Evolutionary conservation across 1,284 basidiomycete genomes (phyloP).

Genomic region (Mycosarcoma maydis): DNA sequence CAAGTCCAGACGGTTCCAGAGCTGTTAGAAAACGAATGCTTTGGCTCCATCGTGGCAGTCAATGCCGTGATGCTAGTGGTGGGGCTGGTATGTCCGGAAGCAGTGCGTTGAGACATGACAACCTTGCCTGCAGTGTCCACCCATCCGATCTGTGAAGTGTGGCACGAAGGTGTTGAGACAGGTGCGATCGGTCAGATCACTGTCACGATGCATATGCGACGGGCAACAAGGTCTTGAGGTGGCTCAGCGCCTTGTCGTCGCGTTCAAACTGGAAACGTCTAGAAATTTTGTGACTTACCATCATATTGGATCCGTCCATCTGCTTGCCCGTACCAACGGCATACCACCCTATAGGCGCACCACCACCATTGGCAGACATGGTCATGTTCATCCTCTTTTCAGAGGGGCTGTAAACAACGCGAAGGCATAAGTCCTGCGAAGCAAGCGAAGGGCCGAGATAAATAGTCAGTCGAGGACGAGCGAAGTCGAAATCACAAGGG

Average conservation of each 20-base stretch:
- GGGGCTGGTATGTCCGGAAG: slow-evolving; percentile 69
- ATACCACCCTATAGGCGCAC: slow-evolving; percentile 45
- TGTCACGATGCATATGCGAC: too few species aligned
- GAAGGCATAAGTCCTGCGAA: slow-evolving; percentile 40
- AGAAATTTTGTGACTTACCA: slow-evolving; percentile 46
- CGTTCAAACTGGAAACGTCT: too few species aligned
- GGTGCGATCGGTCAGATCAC: too few species aligned
- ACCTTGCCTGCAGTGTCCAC: slow-evolving; percentile 72
- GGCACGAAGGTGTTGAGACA: too few species aligned
- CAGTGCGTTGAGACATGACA: slow-evolving; percentile 75
- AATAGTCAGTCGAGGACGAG: background rate
- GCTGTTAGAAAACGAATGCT: slow-evolving; percentile 33
- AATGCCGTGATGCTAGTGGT: slow-evolving; percentile 66
- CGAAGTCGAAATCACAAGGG: too few species aligned
- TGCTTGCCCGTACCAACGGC: slow-evolving; percentile 37
- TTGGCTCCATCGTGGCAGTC: slow-evolving; percentile 25
- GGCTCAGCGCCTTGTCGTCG: too few species aligned
- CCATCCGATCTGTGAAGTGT: slow-evolving; percentile 72
- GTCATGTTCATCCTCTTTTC: slow-evolving; percentile 50
- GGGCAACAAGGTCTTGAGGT: too few species aligned
- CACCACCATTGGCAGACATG: slow-evolving; percentile 41
- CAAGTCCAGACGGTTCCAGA: slow-evolving; percentile 44
- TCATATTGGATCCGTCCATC: slow-evolving; percentile 56
- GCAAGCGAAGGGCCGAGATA: background rate
- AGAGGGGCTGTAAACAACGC: slow-evolving; percentile 37